These are phyloP conservation scores for Haberlea rhodopensis DNA, from an alignment of 257 asterid species.

Conservation along the genomic window DNA sequence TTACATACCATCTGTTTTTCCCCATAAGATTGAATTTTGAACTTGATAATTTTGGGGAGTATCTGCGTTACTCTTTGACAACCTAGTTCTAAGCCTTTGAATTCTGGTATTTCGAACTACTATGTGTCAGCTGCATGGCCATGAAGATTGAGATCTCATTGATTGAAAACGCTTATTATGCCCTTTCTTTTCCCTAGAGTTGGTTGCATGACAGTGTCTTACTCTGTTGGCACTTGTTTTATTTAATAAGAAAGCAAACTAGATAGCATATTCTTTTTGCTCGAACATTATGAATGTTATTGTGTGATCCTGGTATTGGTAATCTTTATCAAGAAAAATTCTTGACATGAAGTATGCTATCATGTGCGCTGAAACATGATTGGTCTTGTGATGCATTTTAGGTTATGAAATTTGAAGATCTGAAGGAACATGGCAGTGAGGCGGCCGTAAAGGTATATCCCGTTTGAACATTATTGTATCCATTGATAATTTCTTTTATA, in stretches of 20 bases:
- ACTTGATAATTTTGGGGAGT: too few relatives aligned
- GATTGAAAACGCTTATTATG: not conserved
- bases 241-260: not conserved
- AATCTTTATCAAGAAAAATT: not conserved
- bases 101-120: not conserved
- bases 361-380: conserved; percentile 17
- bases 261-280: not conserved
- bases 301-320: not conserved
- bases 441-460: conserved; percentile 81
- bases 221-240: not conserved
- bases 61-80: not conserved
- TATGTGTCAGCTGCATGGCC: not conserved
- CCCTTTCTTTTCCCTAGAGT: not conserved
- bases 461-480: not conserved
- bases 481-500: too few relatives aligned
- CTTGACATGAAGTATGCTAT: not conserved
- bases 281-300: not conserved
- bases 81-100: not conserved
- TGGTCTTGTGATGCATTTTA: conserved; percentile 31
- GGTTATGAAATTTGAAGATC: conserved; percentile 98
- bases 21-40: not conserved
- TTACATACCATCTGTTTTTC: not conserved
- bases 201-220: conserved; percentile 1
- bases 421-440: conserved; percentile 89
- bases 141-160: too few relatives aligned